Conservation (phyloP, 768 basidiomycete species). For the Lentinula lateritia region DNA sequence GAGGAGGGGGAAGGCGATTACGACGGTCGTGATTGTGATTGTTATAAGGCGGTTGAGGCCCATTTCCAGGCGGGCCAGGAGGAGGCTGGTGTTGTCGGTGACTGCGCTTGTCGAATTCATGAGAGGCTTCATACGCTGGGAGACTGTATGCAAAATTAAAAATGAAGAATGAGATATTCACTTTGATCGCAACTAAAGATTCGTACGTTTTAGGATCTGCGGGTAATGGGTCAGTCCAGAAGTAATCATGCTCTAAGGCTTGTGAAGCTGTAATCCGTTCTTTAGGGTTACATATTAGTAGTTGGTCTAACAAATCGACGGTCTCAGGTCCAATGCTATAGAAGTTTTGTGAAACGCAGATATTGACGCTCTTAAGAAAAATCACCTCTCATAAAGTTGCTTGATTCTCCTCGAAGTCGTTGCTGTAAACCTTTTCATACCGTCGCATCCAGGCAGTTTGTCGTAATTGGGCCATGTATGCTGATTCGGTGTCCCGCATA, state of each 20-base stretch:
- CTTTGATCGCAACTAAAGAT: not conserved
- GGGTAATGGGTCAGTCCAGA: slow-evolving; percentile 87
- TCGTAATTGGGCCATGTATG: slow-evolving; percentile 79
- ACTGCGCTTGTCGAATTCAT: slow-evolving; percentile 75
- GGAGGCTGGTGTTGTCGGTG: slow-evolving; percentile 29
- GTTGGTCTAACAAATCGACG: slow-evolving; percentile 74
- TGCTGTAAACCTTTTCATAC: slow-evolving; percentile 56
- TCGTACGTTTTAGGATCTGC: slow-evolving; percentile 76
- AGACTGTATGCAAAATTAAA: slow-evolving; percentile 36
- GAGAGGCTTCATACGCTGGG: slow-evolving; percentile 75
- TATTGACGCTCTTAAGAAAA: slow-evolving; percentile 4
- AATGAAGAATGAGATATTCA: not conserved
- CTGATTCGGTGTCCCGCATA: slow-evolving; percentile 87
- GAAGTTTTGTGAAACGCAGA: not conserved
- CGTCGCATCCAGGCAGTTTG: slow-evolving; percentile 71
- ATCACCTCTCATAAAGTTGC: slow-evolving; percentile 54
- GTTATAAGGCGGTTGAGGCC: not conserved
- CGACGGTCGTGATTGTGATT: not conserved
- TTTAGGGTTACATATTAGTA: slow-evolving; percentile 79
- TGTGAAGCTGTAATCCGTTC: slow-evolving; percentile 79
- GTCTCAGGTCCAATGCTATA: slow-evolving; percentile 67
- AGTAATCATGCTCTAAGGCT: slow-evolving; percentile 90
- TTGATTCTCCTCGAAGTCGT: slow-evolving; percentile 51
- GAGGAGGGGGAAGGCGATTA: not conserved
- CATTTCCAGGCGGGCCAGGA: not conserved